A percentile compares a stretch with the other conserved stretches of the same genome.
Evolutionary conservation across 2,329 filamentous ascomycete species (phyloP).

Genomic region (Lasiodiplodia hormozganensis): DNA sequence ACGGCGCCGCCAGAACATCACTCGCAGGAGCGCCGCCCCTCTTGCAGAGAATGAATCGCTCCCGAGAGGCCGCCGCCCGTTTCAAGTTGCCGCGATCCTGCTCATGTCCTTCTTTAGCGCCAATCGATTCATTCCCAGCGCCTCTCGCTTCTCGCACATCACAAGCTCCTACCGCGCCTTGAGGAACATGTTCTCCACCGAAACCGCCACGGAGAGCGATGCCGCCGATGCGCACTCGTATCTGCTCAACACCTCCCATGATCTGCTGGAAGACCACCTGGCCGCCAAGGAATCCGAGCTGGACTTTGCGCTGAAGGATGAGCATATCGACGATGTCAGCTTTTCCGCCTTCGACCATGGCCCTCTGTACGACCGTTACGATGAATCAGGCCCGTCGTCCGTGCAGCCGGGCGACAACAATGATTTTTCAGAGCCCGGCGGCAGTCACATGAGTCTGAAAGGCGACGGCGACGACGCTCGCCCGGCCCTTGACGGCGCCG

Average conservation of each 20-base stretch:
- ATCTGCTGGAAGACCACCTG: slow-evolving; percentile 29
- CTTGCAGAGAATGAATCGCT: slow-evolving; percentile 28
- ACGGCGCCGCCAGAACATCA: slow-evolving; percentile 27
- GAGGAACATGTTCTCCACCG: slow-evolving; percentile 30
- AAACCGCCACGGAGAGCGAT: slow-evolving; percentile 28
- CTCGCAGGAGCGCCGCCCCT: slow-evolving; percentile 29
- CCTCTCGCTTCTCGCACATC: slow-evolving; percentile 28
- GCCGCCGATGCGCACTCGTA: slow-evolving; percentile 28
- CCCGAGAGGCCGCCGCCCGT: slow-evolving; percentile 16
- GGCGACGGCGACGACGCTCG: slow-evolving; percentile 39
- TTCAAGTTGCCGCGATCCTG: slow-evolving; percentile 26
- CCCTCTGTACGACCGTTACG: slow-evolving; percentile 41
- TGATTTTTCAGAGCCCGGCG: slow-evolving; percentile 45
- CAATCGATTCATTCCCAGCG: slow-evolving; percentile 29
- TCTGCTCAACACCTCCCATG: slow-evolving; percentile 30
- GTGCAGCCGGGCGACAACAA: slow-evolving; percentile 47
- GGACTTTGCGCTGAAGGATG: slow-evolving; percentile 38
- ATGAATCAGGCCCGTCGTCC: slow-evolving; percentile 49
- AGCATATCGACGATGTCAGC: slow-evolving; percentile 36
- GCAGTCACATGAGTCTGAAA: slow-evolving; percentile 41
- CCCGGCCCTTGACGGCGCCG: slow-evolving; percentile 16
- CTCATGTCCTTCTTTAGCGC: slow-evolving; percentile 30
- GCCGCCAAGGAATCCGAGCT: slow-evolving; percentile 33
- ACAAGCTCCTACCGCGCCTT: slow-evolving; percentile 30
- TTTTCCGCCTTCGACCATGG: slow-evolving; percentile 45